Evolutionary conservation across 2,329 filamentous ascomycete species (phyloP).

Genomic region (Colletotrichum falcatum): DNA sequence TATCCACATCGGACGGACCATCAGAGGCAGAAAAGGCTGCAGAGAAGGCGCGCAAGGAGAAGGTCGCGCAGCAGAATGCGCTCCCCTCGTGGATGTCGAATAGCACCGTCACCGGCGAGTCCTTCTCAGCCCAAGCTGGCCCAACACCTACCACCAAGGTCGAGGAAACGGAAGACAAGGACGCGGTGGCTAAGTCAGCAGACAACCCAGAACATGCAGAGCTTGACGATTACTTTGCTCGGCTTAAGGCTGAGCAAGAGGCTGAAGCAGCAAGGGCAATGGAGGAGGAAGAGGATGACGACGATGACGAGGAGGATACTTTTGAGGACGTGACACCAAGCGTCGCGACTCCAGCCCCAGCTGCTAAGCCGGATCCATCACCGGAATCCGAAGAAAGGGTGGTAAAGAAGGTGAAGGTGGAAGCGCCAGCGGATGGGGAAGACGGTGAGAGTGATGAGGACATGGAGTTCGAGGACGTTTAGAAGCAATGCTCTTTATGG

Average conservation of each 20-base stretch:
- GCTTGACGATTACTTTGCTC: slow-evolving; percentile 76
- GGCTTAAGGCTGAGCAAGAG: slow-evolving; percentile 71
- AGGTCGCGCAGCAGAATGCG: slow-evolving; percentile 75
- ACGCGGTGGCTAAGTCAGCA: slow-evolving; percentile 53
- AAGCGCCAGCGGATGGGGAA: slow-evolving; percentile 59
- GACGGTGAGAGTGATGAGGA: slow-evolving; percentile 64
- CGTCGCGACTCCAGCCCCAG: slow-evolving; percentile 45
- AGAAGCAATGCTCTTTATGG: neutral
- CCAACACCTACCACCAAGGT: slow-evolving; percentile 49
- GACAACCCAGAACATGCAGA: slow-evolving; percentile 66
- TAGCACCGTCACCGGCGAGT: slow-evolving; percentile 74
- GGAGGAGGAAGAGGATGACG: slow-evolving; percentile 47
- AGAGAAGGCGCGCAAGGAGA: slow-evolving; percentile 73
- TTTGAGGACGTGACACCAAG: slow-evolving; percentile 62
- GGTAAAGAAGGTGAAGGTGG: slow-evolving; percentile 72
- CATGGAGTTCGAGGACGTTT: slow-evolving; percentile 71
- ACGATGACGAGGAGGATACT: slow-evolving; percentile 56
- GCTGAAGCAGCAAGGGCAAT: slow-evolving; percentile 54
- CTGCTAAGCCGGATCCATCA: slow-evolving; percentile 52
- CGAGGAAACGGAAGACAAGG: slow-evolving; percentile 62
- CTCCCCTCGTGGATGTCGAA: slow-evolving; percentile 79
- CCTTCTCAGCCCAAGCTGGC: slow-evolving; percentile 61
- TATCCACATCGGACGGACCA: slow-evolving; percentile 74
- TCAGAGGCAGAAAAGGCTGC: slow-evolving; percentile 75
- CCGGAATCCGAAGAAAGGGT: slow-evolving; percentile 57